Conservation (phyloP, 169 alveolate species). For the Eimeria acervulina region DNA sequence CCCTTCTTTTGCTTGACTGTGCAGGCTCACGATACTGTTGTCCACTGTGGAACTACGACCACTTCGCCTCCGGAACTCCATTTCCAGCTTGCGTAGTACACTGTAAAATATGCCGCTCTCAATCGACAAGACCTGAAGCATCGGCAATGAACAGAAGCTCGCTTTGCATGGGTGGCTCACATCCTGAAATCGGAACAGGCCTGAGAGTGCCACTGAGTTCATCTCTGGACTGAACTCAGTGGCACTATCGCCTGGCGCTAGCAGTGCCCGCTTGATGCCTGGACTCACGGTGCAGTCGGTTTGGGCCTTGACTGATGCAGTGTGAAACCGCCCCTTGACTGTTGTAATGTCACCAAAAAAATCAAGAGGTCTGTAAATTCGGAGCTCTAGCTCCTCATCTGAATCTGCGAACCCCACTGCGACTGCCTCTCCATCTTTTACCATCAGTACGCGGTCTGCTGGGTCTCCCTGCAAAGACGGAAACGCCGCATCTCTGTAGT, state of each 20-base stretch:
- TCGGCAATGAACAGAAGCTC: neutral
- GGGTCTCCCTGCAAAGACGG: constrained; percentile 8
- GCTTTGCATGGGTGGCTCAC: neutral
- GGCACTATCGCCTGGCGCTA: neutral
- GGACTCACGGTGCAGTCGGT: constrained; percentile 79
- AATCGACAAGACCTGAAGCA: constrained; percentile 47
- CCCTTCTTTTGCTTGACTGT: neutral
- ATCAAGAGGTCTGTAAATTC: constrained; percentile 72
- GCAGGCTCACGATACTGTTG: constrained; percentile 1
- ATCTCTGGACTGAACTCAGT: no score
- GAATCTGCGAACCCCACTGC: constrained; percentile 65
- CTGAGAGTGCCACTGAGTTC: neutral
- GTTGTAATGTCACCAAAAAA: constrained; percentile 82
- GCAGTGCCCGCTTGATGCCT: neutral
- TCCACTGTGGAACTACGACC: constrained; percentile 69
- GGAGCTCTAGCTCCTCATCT: constrained; percentile 72
- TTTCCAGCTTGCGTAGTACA: constrained; percentile 54
- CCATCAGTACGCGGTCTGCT: constrained; percentile 69
- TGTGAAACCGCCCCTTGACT: constrained; percentile 65
- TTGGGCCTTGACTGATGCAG: constrained; percentile 83
- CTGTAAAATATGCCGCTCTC: constrained; percentile 59
- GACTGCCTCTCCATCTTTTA: constrained; percentile 83
- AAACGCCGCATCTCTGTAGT: neutral
- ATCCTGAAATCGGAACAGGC: neutral
- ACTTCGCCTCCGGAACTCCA: constrained; percentile 68